Conservation (phyloP, 805 yeast genomes). For the Nakazawaea sp. region DNA sequence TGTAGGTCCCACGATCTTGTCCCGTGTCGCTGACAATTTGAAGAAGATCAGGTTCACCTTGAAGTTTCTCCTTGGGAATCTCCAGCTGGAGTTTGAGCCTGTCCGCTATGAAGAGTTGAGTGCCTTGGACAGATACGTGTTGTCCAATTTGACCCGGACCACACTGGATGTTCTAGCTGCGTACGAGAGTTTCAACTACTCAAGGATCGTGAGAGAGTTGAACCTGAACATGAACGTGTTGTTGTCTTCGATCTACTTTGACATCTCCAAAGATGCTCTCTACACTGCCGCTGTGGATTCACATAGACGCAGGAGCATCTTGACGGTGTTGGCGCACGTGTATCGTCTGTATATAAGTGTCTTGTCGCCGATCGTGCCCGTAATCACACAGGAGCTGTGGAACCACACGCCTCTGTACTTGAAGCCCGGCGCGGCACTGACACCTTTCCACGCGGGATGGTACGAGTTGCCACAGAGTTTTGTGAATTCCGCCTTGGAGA, state of each 20-base stretch:
- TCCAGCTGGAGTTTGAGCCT: conserved; percentile 32
- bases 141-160: conserved; percentile 47
- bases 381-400: conserved; percentile 88
- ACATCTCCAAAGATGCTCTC: conserved; percentile 74
- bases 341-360: conserved; percentile 57
- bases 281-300: conserved; percentile 59
- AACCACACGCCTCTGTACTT: conserved; percentile 35
- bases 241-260: conserved; percentile 81
- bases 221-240: conserved; percentile 69
- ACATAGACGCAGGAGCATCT: conserved; percentile 45
- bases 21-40: conserved; percentile 71
- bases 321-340: conserved; percentile 58
- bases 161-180: conserved; percentile 31
- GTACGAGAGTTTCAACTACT: conserved; percentile 58
- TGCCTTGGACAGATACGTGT: conserved; percentile 52
- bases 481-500: conserved; percentile 27
- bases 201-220: conserved; percentile 59
- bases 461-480: conserved; percentile 28
- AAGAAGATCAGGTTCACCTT: conserved; percentile 81
- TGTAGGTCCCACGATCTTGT: conserved; percentile 64
- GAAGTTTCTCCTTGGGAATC: conserved; percentile 74
- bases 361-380: conserved; percentile 76
- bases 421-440: conserved; percentile 16
- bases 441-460: conserved; percentile 47
- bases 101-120: conserved; percentile 34